phyloP scores from a whole-genome alignment of 768 basidiomycete genomes.

The Lactarius tabidus region DNA sequence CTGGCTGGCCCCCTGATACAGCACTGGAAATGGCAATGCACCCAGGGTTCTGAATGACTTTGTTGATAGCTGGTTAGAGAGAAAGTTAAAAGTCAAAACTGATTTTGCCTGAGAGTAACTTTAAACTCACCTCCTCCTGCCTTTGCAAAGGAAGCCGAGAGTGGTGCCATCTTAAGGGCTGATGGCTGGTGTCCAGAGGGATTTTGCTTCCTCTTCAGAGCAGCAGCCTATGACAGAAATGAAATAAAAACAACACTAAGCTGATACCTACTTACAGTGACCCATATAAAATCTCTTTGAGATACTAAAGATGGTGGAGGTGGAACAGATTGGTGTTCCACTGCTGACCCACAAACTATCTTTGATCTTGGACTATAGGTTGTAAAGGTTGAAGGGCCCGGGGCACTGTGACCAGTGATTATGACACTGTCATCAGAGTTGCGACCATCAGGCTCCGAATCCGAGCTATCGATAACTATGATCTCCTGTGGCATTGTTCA shows the following conservation, averaged over 20 bases:
- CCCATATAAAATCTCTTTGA: conserved; percentile 13
- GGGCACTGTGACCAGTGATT: background rate
- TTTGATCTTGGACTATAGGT: background rate
- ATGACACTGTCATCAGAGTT: background rate
- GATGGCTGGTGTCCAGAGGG: background rate
- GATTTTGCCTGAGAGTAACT: background rate
- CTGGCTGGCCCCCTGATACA: conserved; percentile 13
- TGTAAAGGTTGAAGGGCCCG: background rate
- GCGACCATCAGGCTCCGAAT: conserved; percentile 1
- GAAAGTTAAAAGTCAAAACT: background rate
- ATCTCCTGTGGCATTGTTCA: background rate
- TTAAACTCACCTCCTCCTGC: conserved; percentile 15
- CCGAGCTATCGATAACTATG: conserved; percentile 11
- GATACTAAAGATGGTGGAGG: background rate
- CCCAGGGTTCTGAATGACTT: conserved; percentile 11
- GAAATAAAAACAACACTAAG: background rate
- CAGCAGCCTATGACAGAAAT: background rate
- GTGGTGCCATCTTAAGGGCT: background rate
- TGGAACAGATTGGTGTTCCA: background rate
- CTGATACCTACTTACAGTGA: background rate
- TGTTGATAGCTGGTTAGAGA: conserved; percentile 15
- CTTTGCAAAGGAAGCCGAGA: conserved; percentile 5
- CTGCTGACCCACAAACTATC: conserved; percentile 5
- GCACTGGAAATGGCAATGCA: conserved; percentile 22
- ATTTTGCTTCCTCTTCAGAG: background rate